Base-by-base conservation (phyloP, 345 rosid genomes). In the Sonneratia caseolaris region DNA sequence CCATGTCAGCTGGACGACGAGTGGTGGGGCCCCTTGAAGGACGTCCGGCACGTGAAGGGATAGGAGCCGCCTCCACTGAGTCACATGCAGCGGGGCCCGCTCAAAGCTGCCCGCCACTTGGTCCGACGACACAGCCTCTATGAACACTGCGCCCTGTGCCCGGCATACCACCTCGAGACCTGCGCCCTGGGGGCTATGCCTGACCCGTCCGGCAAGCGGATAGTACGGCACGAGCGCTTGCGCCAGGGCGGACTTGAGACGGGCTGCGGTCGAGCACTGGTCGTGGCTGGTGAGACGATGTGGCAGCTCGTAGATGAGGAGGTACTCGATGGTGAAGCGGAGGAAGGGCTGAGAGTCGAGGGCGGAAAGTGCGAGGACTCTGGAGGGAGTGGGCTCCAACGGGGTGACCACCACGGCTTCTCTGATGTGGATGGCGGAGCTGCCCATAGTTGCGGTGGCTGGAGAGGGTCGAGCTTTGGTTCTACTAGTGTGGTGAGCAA, bases 1-100 rank as follows among this genome's bases (percentile, higher is more conserved):
- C 98, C 98, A 93, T 72, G 98, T 89, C 56, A 93, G 91, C 87
- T 93, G 97, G 68, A 91, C 77, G 1, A 85, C 93, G 21, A 93
- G 80, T 6, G 84, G 85, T 13, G 98, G 96, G 37, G 84, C 93
- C 45, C 91, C 97, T n/a, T 78, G 74, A 36, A 93, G 85, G 3
- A 87, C 97, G 64, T 93, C 98, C 1, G 77, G 77, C 80, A 85
- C 91, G 71, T 81, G 81, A 68, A 83, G 68, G 13, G 89, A 85
- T 61, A 91, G 71, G 42, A 93, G 82, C 72, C 83, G 86, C 76
- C 91, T 81, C 98, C 98, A 88, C 64, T 89, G 87, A 3, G 85
- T 72, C 36, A 89, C 93, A 77, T 77, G 76, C 35, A 75, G 73
- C 0, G 97, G 98, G 47, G 93, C 84, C 73, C 76, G 70, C 62